These are phyloP conservation scores for Leishmania mexicana DNA, from an alignment of 208 protist genomes.

Conservation along the genomic window DNA sequence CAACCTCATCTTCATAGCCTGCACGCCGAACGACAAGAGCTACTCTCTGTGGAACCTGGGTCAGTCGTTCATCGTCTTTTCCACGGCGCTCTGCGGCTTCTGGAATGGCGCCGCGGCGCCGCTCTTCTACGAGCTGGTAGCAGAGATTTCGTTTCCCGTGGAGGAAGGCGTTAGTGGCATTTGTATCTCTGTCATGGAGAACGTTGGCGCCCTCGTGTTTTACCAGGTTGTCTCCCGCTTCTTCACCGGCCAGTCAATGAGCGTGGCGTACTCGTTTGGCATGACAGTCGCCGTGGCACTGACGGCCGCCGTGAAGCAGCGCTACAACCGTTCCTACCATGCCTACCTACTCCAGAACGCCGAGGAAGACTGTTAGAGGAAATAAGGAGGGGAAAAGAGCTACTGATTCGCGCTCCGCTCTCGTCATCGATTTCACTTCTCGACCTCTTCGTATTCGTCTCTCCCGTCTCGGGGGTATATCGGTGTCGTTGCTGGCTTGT, in stretches of 20 bases:
- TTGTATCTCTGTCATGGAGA: conserved; percentile 82
- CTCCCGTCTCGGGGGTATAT: neutral
- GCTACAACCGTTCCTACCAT: conserved; percentile 84
- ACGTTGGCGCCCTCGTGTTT: conserved; percentile 81
- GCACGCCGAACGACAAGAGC: conserved; percentile 76
- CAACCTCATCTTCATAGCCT: conserved; percentile 82
- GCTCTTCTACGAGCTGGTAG: conserved; percentile 86
- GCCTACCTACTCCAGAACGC: conserved; percentile 44
- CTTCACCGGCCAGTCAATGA: conserved; percentile 78
- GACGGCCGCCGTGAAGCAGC: conserved; percentile 70
- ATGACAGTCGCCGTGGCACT: conserved; percentile 81
- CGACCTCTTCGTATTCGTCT: neutral
- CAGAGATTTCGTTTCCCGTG: conserved; percentile 87
- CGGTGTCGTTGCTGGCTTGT: neutral
- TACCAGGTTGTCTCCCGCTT: conserved; percentile 80
- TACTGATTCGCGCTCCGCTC: neutral
- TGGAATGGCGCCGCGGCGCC: conserved; percentile 88
- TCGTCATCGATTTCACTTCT: neutral
- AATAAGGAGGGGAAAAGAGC: neutral
- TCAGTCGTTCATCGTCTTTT: conserved; percentile 68
- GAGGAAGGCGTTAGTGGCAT: conserved; percentile 87
- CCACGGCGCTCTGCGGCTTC: conserved; percentile 80
- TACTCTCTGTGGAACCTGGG: conserved; percentile 75
- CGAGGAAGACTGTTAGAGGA: conserved; percentile 21
- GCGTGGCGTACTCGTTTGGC: conserved; percentile 81